Conservation (phyloP, 495 filamentous ascomycete species). For the Chlorociboria aeruginascens region DNA sequence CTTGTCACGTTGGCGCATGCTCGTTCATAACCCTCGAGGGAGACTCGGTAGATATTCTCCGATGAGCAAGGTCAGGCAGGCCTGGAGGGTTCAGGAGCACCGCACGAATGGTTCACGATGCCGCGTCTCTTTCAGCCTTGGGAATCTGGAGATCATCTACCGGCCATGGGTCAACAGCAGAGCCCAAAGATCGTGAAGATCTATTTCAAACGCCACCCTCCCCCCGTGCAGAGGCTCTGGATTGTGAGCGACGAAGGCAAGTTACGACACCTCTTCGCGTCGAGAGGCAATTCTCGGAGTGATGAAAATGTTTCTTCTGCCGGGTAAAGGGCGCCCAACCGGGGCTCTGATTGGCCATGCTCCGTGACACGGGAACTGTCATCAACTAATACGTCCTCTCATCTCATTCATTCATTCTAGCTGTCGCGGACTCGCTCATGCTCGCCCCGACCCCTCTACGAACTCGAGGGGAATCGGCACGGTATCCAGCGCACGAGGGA, state of each 20-base stretch:
- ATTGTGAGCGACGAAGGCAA: background rate
- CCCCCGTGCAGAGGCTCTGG: slow-evolving; percentile 3
- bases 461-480: too few species aligned
- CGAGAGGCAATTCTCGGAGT: slow-evolving; percentile 5
- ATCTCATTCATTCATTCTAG: too few species aligned
- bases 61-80: slow-evolving; percentile 7
- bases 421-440: too few species aligned
- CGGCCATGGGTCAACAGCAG: slow-evolving; percentile 14
- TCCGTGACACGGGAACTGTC: background rate
- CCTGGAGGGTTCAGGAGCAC: slow-evolving; percentile 8
- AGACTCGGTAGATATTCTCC: slow-evolving; percentile 11
- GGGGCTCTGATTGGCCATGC: slow-evolving; percentile 7
- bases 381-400: background rate
- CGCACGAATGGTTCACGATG: slow-evolving; percentile 14
- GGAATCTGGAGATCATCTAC: slow-evolving; percentile 13
- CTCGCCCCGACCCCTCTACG: too few species aligned
- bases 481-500: too few species aligned
- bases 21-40: slow-evolving; percentile 11
- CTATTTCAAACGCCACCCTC: slow-evolving; percentile 12
- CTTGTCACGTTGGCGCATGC: slow-evolving; percentile 5
- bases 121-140: slow-evolving; percentile 13
- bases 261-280: background rate
- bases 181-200: slow-evolving; percentile 6
- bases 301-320: slow-evolving; percentile 7
- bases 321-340: slow-evolving; percentile 10